phyloP scores from a whole-genome alignment of 192 early-diverging fungal species.

The Podila verticillata region DNA sequence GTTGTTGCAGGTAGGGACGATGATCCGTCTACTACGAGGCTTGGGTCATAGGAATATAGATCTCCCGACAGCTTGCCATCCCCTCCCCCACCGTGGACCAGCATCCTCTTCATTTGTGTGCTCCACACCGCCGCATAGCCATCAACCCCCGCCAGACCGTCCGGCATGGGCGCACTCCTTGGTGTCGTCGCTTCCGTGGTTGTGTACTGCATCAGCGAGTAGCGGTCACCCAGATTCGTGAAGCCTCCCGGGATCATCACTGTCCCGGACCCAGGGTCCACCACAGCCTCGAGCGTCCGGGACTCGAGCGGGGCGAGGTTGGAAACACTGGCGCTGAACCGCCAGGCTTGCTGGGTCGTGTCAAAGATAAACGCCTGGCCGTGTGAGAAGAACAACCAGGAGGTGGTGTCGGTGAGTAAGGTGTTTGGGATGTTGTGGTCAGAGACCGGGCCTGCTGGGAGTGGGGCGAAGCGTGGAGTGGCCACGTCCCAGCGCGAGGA shows the following conservation, averaged over 20 bases:
- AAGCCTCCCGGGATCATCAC: not conserved
- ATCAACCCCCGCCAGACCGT: not conserved
- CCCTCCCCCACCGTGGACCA: not conserved
- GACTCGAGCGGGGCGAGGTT: not conserved
- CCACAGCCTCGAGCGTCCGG: not conserved
- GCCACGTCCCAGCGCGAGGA: not conserved
- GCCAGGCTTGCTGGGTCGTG: not conserved
- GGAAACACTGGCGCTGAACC: not conserved
- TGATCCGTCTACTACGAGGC: not conserved
- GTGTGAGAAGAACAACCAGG: not conserved
- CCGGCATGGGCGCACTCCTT: not conserved
- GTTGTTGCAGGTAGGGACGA: too few species aligned
- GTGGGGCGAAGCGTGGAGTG: not conserved
- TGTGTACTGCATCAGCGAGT: not conserved
- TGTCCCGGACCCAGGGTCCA: not conserved
- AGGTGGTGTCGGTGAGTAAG: not conserved
- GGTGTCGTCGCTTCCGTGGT: not conserved
- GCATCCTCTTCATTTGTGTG: not conserved
- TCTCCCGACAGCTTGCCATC: not conserved
- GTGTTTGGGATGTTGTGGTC: not conserved
- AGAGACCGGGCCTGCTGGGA: not conserved
- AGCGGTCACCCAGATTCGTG: not conserved
- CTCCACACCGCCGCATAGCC: not conserved
- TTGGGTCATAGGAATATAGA: not conserved
- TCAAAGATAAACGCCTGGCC: not conserved